Conservation (phyloP, 2,329 filamentous ascomycete genomes). For the Ceratocystis cacaofunesta region DNA sequence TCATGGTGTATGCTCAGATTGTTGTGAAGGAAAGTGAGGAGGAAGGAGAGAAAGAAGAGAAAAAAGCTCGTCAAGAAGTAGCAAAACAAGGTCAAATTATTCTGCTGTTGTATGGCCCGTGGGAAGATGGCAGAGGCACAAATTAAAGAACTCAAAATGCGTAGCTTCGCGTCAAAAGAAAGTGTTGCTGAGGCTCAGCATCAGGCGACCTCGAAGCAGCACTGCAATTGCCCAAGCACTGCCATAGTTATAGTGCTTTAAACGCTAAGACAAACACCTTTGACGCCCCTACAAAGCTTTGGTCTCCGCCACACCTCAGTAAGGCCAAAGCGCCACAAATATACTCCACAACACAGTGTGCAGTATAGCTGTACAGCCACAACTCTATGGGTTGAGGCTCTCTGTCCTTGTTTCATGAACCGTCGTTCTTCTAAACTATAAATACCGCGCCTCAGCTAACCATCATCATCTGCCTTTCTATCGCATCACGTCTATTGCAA, state of each 20-base stretch:
- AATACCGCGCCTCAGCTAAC: constrained; percentile 17
- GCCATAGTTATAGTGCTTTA: background rate
- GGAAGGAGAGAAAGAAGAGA: background rate
- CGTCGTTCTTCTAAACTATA: constrained; percentile 19
- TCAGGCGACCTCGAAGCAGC: background rate
- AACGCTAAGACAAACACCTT: background rate
- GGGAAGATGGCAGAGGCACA: background rate
- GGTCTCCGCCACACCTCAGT: background rate
- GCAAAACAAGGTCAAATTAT: constrained; percentile 1
- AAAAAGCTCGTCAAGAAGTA: background rate
- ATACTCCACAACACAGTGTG: background rate
- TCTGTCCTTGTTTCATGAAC: constrained; percentile 13
- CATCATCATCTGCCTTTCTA: background rate
- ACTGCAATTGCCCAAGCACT: background rate
- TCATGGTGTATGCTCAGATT: constrained; percentile 39
- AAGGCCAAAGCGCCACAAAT: background rate
- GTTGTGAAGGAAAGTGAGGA: background rate
- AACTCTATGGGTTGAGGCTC: background rate
- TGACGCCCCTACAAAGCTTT: background rate
- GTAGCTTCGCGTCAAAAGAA: background rate
- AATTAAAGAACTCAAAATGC: background rate
- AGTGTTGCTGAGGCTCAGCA: background rate
- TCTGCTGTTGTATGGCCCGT: background rate
- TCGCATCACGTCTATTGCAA: background rate
- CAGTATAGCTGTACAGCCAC: background rate